phyloP scores from a whole-genome alignment of 164 flowering plant species.

The Magnolia sinica region DNA sequence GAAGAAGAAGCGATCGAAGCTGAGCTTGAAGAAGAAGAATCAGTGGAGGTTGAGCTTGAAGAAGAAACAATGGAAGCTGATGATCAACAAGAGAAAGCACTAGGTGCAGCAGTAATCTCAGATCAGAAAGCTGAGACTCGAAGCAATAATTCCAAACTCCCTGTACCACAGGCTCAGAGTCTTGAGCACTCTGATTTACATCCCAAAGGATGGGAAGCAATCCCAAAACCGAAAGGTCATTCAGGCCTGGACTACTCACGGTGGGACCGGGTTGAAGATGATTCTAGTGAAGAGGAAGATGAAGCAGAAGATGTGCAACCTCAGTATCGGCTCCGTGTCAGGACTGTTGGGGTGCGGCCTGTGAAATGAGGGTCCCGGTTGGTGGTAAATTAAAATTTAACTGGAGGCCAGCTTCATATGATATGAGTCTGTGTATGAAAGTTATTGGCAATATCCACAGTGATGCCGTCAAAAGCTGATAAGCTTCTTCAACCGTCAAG shows the following conservation, averaged over 20 bases:
- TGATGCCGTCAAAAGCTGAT: not conserved
- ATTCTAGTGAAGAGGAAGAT: conserved; percentile 71
- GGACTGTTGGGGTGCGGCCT: conserved; percentile 64
- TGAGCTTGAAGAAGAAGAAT: not conserved
- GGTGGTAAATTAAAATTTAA: not conserved
- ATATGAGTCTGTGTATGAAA: not conserved
- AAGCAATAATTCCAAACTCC: not conserved
- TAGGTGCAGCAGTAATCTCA: not conserved
- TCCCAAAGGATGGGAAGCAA: conserved; percentile 71
- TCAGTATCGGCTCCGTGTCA: conserved; percentile 82
- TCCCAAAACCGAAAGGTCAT: conserved; percentile 90
- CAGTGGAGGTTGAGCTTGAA: conserved; percentile 31
- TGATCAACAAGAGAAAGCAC: not conserved
- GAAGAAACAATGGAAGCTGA: conserved; percentile 20
- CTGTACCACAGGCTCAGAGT: conserved; percentile 3
- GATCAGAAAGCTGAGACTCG: not conserved
- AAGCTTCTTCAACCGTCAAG: not conserved
- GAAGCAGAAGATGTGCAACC: conserved; percentile 70
- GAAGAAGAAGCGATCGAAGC: conserved; percentile 5
- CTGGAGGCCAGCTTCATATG: not conserved
- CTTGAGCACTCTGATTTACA: conserved; percentile 14
- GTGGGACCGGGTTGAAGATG: conserved; percentile 85
- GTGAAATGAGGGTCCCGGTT: conserved; percentile 47
- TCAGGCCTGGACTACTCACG: conserved; percentile 81
- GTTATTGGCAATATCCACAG: not conserved